These are phyloP conservation scores for Candida patagonica DNA, from an alignment of 805 yeast species.

Conservation along the genomic window DNA sequence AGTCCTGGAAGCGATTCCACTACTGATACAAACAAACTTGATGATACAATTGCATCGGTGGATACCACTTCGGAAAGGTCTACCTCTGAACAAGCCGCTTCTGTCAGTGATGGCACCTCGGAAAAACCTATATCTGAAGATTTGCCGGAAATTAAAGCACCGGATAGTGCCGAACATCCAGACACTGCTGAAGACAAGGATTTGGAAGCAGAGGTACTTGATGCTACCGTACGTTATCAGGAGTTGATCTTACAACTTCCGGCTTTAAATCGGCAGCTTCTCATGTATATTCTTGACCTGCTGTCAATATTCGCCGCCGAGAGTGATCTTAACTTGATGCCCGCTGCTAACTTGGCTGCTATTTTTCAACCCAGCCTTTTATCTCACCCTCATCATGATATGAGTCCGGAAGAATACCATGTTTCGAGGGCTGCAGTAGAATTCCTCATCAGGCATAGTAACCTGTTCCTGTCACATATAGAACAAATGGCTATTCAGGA, in stretches of 20 bases:
- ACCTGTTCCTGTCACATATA: slow-evolving; percentile 53
- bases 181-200: slow-evolving; percentile 2
- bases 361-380: slow-evolving; percentile 95
- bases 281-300: slow-evolving; percentile 79
- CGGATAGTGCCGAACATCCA: neutral
- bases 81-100: neutral
- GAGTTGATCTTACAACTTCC: slow-evolving; percentile 61
- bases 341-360: slow-evolving; percentile 87
- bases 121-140: neutral
- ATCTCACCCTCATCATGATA: slow-evolving; percentile 86
- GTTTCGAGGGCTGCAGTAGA: slow-evolving; percentile 79
- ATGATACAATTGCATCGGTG: neutral
- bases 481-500: slow-evolving; percentile 26
- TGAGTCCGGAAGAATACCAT: slow-evolving; percentile 87
- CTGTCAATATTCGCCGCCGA: slow-evolving; percentile 77
- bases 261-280: slow-evolving; percentile 64
- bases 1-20: neutral
- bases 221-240: slow-evolving; percentile 64
- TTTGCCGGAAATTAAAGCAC: neutral
- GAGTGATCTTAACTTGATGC: slow-evolving; percentile 75
- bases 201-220: slow-evolving; percentile 20
- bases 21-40: neutral
- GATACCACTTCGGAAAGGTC: neutral
- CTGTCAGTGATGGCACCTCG: neutral
- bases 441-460: slow-evolving; percentile 78